These are phyloP conservation scores for Pseudopediastrum boryanum DNA, from an alignment of 139 green algal species.

Conservation along the genomic window DNA sequence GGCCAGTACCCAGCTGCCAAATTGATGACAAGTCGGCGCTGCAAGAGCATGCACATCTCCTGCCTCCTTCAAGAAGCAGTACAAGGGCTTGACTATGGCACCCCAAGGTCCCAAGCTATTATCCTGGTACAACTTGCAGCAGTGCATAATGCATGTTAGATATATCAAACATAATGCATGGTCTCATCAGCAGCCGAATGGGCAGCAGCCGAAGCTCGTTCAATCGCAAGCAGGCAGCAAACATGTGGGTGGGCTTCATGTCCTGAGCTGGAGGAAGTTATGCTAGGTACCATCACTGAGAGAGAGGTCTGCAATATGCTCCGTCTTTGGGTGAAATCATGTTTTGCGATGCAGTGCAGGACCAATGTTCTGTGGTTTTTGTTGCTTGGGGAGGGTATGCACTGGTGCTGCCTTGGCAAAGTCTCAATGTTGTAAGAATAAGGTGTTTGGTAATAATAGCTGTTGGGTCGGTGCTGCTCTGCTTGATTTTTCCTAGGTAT, in stretches of 20 bases:
- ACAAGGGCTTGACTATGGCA: not conserved
- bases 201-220: not conserved
- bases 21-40: not conserved
- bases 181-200: not conserved
- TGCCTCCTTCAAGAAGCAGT: slow-evolving; percentile 21
- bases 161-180: too few relatives aligned
- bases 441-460: too few relatives aligned
- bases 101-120: slow-evolving; percentile 11
- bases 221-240: not conserved
- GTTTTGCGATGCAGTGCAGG: too few relatives aligned
- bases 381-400: too few relatives aligned
- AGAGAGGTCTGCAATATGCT: too few relatives aligned
- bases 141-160: not conserved
- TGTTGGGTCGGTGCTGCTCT: too few relatives aligned
- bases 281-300: too few relatives aligned
- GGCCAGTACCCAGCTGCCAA: not conserved
- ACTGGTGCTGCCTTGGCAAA: too few relatives aligned
- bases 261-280: slow-evolving; percentile 1
- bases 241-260: not conserved
- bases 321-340: too few relatives aligned
- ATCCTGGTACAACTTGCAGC: slow-evolving; percentile 27
- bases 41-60: not conserved
- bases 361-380: too few relatives aligned
- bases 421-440: too few relatives aligned
- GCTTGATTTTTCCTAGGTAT: too few relatives aligned